phyloP scores from a whole-genome alignment of 495 filamentous ascomycete genomes.

The Trichoderma gamsii region DNA sequence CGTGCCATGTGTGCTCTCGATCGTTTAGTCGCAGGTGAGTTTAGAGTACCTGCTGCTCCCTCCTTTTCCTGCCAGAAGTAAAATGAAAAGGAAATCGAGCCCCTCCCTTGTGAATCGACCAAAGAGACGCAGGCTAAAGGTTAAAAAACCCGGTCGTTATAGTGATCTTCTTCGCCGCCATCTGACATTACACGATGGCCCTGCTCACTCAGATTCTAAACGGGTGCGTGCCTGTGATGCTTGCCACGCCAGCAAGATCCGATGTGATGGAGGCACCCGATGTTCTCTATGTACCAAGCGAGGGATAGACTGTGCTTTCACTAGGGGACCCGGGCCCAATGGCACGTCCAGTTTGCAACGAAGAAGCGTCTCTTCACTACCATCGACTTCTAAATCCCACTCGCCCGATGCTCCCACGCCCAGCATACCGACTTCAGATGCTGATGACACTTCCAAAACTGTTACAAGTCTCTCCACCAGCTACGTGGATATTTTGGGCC shows the following conservation, averaged over 20 bases:
- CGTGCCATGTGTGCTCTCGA: slow-evolving; percentile 24
- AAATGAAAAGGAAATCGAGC: neutral
- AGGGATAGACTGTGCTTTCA: slow-evolving; percentile 24
- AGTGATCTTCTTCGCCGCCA: slow-evolving; percentile 20
- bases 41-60: neutral
- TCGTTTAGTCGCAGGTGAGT: slow-evolving; percentile 24
- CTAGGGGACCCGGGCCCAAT: neutral
- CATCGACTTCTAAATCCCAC: neutral
- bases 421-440: neutral
- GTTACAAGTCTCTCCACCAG: neutral
- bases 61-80: slow-evolving; percentile 8
- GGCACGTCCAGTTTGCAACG: neutral
- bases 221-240: slow-evolving; percentile 23
- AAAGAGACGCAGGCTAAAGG: neutral
- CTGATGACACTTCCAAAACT: neutral
- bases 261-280: slow-evolving; percentile 25
- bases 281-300: slow-evolving; percentile 25
- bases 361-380: neutral
- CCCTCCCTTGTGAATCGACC: neutral
- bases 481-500: neutral
- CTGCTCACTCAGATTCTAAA: slow-evolving; percentile 9
- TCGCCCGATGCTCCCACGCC: neutral
- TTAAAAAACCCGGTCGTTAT: neutral
- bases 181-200: slow-evolving; percentile 13
- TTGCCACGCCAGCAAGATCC: slow-evolving; percentile 27